Evolutionary conservation across 768 basidiomycete genomes (phyloP).

Genomic region (Pleurotus djamor): DNA sequence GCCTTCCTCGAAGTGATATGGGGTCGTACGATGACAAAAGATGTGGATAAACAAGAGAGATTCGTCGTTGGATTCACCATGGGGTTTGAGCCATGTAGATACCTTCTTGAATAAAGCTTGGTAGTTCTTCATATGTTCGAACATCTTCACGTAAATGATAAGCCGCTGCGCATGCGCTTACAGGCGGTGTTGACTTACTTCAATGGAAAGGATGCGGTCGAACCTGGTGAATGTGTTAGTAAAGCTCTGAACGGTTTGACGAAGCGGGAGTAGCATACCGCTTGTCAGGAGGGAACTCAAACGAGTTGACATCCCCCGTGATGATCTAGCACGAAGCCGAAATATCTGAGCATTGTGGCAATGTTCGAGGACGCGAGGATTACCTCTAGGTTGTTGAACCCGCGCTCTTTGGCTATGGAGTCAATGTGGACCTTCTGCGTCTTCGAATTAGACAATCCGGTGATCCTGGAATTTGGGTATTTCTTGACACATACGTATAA

Average conservation of each 20-base stretch:
- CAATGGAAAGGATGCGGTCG: slow-evolving; percentile 69
- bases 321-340: slow-evolving; percentile 42
- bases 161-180: background rate
- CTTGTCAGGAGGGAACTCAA: slow-evolving; percentile 49
- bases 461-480: slow-evolving; percentile 63
- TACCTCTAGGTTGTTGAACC: slow-evolving; percentile 54
- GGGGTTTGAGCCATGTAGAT: slow-evolving; percentile 60
- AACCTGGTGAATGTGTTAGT: slow-evolving; percentile 37
- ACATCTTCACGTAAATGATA: slow-evolving; percentile 41
- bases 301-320: slow-evolving; percentile 66
- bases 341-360: background rate
- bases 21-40: slow-evolving; percentile 61
- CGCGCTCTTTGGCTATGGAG: slow-evolving; percentile 39
- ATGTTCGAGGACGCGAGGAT: background rate
- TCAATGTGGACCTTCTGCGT: slow-evolving; percentile 72
- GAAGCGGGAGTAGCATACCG: slow-evolving; percentile 27
- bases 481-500: no score
- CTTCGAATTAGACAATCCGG: slow-evolving; percentile 63
- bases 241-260: background rate
- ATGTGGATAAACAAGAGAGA: slow-evolving; percentile 68
- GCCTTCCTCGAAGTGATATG: slow-evolving; percentile 67
- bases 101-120: slow-evolving; percentile 57
- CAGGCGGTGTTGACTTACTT: slow-evolving; percentile 39
- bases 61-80: slow-evolving; percentile 24
- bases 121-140: slow-evolving; percentile 80